These are phyloP conservation scores for Narthecium ossifragum DNA, from an alignment of 106 monocot genomes.

Conservation along the genomic window DNA sequence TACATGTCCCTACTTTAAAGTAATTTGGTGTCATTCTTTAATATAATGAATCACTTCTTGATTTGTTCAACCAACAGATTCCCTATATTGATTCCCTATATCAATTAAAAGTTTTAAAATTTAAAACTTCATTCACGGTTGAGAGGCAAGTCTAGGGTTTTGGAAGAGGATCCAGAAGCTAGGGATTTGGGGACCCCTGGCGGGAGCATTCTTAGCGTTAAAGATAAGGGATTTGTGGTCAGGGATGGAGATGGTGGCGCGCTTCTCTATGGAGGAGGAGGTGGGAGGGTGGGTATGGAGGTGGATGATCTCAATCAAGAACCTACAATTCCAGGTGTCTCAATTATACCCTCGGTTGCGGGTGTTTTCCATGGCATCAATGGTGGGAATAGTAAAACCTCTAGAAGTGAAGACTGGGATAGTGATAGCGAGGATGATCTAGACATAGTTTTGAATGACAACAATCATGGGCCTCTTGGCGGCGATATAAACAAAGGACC, in stretches of 20 bases:
- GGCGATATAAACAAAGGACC: conserved; percentile 10
- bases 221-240: conserved; percentile 2
- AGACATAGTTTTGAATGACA: conserved; percentile 79
- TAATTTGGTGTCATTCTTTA: no score
- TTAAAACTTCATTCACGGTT: no score
- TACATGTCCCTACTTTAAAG: no score
- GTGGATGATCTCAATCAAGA: conserved; percentile 23
- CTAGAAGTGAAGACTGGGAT: conserved; percentile 67
- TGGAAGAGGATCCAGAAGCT: conserved; percentile 8
- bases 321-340: conserved; percentile 54
- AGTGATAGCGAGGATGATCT: conserved; percentile 98
- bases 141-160: conserved; percentile 19
- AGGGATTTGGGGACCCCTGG: conserved; percentile 13
- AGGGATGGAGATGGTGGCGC: no score
- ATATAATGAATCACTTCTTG: no score
- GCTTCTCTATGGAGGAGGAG: no score
- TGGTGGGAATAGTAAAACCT: background rate
- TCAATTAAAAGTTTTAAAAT: no score
- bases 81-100: no score
- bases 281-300: conserved; percentile 3
- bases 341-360: conserved; percentile 6
- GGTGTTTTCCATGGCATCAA: conserved; percentile 3
- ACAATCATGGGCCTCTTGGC: conserved; percentile 13
- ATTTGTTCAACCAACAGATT: no score
- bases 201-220: background rate